Conservation (phyloP, 1,284 basidiomycete species). For the Stereum hirsutum region DNA sequence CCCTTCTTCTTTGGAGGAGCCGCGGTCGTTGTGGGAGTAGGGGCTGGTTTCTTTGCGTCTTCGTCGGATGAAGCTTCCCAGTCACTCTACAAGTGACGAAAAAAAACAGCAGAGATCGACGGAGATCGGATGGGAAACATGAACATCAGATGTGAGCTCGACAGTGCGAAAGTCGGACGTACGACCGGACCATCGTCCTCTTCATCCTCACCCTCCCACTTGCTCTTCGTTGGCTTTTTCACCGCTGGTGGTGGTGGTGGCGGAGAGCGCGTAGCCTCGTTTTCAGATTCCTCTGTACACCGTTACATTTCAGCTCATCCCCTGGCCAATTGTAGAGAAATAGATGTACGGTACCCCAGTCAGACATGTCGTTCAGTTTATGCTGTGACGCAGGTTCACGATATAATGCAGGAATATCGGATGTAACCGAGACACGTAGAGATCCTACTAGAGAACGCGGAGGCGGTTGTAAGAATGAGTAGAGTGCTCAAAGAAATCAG, state of each 20-base stretch:
- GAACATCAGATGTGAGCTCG: slow-evolving; percentile 1
- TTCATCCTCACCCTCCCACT: slow-evolving; percentile 87
- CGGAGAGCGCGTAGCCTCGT: slow-evolving; percentile 37
- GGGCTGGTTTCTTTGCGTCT: slow-evolving; percentile 45
- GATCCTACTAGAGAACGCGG: no score
- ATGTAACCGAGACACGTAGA: no score
- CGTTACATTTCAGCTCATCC: slow-evolving; percentile 11
- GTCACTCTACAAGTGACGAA: slow-evolving; percentile 54
- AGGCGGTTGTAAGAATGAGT: no score
- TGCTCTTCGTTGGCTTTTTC: slow-evolving; percentile 42
- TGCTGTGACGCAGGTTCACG: no score
- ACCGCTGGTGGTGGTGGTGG: slow-evolving; percentile 29
- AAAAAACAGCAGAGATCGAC: no score
- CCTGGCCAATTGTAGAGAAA: slow-evolving; percentile 1
- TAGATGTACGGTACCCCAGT: slow-evolving; percentile 28
- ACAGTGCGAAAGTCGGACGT: slow-evolving; percentile 17
- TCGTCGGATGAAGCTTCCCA: slow-evolving; percentile 90
- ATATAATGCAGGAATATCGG: no score
- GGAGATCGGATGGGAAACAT: slow-evolving; percentile 7
- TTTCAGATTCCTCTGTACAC: slow-evolving; percentile 36
- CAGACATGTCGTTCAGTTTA: no score
- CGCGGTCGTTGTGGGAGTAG: slow-evolving; percentile 29
- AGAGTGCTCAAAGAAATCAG: no score
- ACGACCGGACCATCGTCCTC: slow-evolving; percentile 58
- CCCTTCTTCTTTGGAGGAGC: slow-evolving; percentile 85